phyloP scores from a whole-genome alignment of 331 rosid species.

The Malus hybrid region DNA sequence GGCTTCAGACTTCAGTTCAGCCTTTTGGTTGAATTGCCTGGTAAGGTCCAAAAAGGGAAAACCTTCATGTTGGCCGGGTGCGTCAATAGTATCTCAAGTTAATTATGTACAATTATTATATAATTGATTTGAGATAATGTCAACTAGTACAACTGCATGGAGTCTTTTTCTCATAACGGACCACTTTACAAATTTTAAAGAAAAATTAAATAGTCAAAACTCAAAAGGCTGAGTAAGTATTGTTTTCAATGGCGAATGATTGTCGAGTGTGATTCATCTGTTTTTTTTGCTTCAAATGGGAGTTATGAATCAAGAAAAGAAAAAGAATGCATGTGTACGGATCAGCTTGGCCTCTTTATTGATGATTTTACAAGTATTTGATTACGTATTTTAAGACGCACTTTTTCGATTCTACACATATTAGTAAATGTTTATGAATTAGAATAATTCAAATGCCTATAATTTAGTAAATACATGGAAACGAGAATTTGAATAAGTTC shows the following conservation, averaged over 20 bases:
- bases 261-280: not conserved
- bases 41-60: conserved; percentile 1
- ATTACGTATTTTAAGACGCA: too few relatives aligned
- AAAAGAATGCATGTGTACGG: not conserved
- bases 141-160: not conserved
- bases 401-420: not conserved
- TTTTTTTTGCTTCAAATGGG: too few relatives aligned
- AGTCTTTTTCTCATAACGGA: not conserved
- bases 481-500: too few relatives aligned
- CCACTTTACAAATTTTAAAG: not conserved
- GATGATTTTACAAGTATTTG: not conserved
- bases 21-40: not conserved
- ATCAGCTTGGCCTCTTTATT: not conserved
- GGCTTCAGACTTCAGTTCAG: not conserved
- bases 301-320: not conserved
- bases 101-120: too few relatives aligned
- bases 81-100: accelerated
- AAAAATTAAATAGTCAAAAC: not conserved
- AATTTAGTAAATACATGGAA: not conserved
- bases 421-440: not conserved
- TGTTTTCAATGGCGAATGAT: not conserved
- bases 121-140: not conserved
- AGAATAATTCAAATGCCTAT: not conserved
- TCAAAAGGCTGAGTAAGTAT: not conserved
- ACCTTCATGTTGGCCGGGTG: not conserved